phyloP scores from a whole-genome alignment of 1,139 yeast species.

The Suhomyces wounanorum region DNA sequence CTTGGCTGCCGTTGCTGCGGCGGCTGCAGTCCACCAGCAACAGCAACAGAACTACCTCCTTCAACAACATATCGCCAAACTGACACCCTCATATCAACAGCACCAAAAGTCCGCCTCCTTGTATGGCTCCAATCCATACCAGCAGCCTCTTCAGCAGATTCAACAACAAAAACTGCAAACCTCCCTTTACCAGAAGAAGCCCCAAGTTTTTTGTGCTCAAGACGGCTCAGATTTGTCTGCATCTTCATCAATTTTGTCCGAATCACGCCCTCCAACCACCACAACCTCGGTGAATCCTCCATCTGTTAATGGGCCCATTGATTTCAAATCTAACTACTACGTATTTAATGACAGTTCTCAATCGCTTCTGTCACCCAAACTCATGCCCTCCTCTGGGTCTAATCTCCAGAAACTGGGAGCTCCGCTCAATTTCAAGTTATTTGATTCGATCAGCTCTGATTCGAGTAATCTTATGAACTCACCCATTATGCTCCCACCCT shows the following conservation, averaged over 20 bases:
- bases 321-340: constrained; percentile 20
- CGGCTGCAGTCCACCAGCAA: constrained; percentile 28
- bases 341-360: constrained; percentile 25
- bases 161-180: constrained; percentile 13
- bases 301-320: constrained; percentile 11
- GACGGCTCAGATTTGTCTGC: constrained; percentile 10
- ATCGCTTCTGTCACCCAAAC: constrained; percentile 26
- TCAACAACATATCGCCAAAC: constrained; percentile 16
- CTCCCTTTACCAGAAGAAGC: constrained; percentile 7
- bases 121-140: constrained; percentile 14
- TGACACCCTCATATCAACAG: constrained; percentile 8
- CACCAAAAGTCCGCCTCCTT: constrained; percentile 20
- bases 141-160: constrained; percentile 16
- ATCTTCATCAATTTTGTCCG: constrained; percentile 8
- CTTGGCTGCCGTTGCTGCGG: constrained; percentile 34
- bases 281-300: constrained; percentile 1
- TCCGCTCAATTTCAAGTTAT: constrained; percentile 21
- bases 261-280: constrained; percentile 8
- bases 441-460: constrained; percentile 21
- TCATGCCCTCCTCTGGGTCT: constrained; percentile 3
- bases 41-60: constrained; percentile 18
- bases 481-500: constrained; percentile 23
- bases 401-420: constrained; percentile 13
- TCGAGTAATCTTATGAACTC: constrained; percentile 18
- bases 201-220: constrained; percentile 10